Percentiles rank a stretch among this genome's conserved stretches.
Evolutionary conservation across 2,329 filamentous ascomycete genomes (phyloP).

Genomic region (Microcyclosporella mali): DNA sequence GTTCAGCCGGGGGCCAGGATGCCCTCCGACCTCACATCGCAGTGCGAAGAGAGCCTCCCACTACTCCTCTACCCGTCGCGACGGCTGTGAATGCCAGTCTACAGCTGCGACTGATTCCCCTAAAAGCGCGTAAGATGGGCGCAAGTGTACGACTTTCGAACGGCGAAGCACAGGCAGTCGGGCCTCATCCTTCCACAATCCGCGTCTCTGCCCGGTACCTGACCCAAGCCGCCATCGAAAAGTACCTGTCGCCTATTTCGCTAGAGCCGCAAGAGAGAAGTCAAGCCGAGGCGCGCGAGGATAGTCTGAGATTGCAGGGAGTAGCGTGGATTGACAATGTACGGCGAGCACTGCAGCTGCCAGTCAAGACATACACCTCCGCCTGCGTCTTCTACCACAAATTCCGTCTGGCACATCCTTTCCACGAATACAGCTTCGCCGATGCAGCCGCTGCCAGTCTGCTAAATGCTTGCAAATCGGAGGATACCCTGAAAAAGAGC

Average conservation of each 20-base stretch:
- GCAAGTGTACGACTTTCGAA: conserved; percentile 28
- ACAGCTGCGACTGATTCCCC: background rate
- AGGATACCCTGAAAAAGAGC: conserved; percentile 96
- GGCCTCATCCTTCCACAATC: conserved; percentile 58
- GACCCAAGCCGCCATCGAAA: conserved; percentile 72
- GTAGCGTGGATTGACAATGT: conserved; percentile 85
- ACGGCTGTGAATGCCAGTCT: background rate
- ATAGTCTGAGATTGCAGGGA: conserved; percentile 73
- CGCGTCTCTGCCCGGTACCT: conserved; percentile 68
- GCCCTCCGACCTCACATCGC: background rate
- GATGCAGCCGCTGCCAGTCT: conserved; percentile 84
- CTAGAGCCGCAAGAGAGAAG: conserved; percentile 59
- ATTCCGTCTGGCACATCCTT: conserved; percentile 79
- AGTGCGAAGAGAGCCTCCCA: too few species aligned
- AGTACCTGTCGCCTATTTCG: conserved; percentile 54
- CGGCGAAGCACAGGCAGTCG: conserved; percentile 32
- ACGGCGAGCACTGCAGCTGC: conserved; percentile 72
- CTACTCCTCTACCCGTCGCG: background rate
- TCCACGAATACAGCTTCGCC: conserved; percentile 71
- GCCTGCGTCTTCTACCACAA: conserved; percentile 91
- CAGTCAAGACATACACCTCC: conserved; percentile 85
- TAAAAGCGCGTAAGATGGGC: conserved; percentile 19
- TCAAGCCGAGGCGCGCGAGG: conserved; percentile 58
- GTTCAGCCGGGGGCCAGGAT: background rate
- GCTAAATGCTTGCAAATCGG: conserved; percentile 92